phyloP scores from a whole-genome alignment of 169 alveolate species.

The Plasmodium inui region DNA sequence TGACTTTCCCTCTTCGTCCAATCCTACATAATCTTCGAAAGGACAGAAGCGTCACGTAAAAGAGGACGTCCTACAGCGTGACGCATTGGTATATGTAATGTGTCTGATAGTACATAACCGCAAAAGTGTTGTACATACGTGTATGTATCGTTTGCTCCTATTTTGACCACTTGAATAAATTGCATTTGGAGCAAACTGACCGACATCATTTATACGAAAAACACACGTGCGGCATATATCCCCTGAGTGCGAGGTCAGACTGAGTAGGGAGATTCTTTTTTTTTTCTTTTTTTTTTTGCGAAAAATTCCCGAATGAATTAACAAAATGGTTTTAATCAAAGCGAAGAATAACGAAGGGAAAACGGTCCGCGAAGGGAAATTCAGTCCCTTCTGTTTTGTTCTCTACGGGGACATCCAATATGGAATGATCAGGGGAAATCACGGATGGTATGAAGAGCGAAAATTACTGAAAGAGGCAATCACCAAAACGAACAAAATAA shows the following conservation, averaged over 20 bases:
- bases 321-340: conserved; percentile 46
- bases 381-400: conserved; percentile 31
- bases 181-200: background rate
- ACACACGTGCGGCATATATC: background rate
- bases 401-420: conserved; percentile 44
- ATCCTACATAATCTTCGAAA: too few species aligned
- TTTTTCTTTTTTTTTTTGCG: background rate
- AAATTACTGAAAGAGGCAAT: conserved; percentile 25
- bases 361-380: background rate
- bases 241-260: background rate
- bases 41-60: background rate
- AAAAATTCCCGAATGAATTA: background rate
- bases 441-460: conserved; percentile 38
- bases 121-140: background rate
- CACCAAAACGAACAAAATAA: conserved; percentile 42
- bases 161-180: background rate
- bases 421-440: conserved; percentile 27
- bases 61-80: background rate
- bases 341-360: conserved; percentile 30
- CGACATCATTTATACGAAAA: background rate
- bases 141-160: background rate
- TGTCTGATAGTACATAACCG: background rate
- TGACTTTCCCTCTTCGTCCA: background rate
- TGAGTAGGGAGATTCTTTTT: background rate
- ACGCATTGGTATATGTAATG: background rate